Conservation (phyloP, 108 stramenopile species). For the Craspedostauros australis region DNA sequence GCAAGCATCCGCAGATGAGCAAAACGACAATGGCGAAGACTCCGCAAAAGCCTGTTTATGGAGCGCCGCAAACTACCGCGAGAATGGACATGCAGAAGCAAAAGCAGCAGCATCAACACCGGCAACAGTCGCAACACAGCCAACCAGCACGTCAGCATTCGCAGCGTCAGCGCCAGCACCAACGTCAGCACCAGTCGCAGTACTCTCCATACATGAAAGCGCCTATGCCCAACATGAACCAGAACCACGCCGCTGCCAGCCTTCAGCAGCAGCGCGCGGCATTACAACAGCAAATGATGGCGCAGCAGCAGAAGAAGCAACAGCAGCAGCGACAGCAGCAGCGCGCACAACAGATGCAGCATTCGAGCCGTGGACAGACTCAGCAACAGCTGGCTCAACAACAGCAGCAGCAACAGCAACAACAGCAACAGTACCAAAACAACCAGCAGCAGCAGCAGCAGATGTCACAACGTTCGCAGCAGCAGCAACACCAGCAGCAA, state of each 20-base stretch:
- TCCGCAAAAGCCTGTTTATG: too few relatives aligned
- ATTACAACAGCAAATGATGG: not conserved
- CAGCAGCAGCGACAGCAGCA: constrained; percentile 9
- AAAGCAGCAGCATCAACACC: not conserved
- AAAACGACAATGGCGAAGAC: too few relatives aligned
- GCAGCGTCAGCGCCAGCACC: too few relatives aligned
- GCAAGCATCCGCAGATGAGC: too few relatives aligned
- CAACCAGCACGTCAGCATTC: too few relatives aligned
- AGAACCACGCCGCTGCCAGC: too few relatives aligned
- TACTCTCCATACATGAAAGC: too few relatives aligned
- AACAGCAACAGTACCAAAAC: constrained; percentile 14
- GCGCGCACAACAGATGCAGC: constrained; percentile 1
- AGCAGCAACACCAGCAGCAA: constrained; percentile 1
- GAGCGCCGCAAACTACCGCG: not conserved
- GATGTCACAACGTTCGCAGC: constrained; percentile 10
- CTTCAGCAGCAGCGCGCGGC: too few relatives aligned
- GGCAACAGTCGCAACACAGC: not conserved
- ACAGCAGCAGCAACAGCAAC: constrained; percentile 13
- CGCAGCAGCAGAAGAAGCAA: constrained; percentile 4
- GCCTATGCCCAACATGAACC: too few relatives aligned
- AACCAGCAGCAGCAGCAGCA: constrained; percentile 15
- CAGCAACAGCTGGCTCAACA: constrained; percentile 3
- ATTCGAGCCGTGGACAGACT: constrained; percentile 3
- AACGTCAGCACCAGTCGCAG: too few relatives aligned
- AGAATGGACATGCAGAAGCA: not conserved